phyloP scores from a whole-genome alignment of 2,329 filamentous ascomycete genomes.

The Fusarium multiceps region DNA sequence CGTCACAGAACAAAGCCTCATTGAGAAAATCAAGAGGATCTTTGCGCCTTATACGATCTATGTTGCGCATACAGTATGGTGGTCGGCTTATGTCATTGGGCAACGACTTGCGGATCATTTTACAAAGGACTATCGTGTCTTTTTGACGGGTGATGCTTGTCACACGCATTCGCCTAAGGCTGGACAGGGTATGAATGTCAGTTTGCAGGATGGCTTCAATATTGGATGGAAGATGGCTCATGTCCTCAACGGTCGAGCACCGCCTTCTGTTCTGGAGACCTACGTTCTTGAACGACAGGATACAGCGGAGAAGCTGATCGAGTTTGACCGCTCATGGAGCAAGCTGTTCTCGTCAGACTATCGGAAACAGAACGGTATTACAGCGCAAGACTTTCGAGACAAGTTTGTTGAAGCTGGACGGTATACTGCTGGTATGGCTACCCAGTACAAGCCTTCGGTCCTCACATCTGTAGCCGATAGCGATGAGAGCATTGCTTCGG shows the following conservation, averaged over 20 bases:
- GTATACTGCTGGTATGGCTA: conserved; percentile 38
- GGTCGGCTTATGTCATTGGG: conserved; percentile 67
- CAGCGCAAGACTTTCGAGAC: conserved; percentile 25
- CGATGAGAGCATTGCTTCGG: background rate
- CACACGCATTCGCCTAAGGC: conserved; percentile 67
- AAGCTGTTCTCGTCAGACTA: conserved; percentile 38
- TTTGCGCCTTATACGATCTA: conserved; percentile 63
- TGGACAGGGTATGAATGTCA: conserved; percentile 78
- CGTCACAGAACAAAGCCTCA: conserved; percentile 42
- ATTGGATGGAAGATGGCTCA: conserved; percentile 67
- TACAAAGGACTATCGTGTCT: conserved; percentile 68
- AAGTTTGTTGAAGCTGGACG: conserved; percentile 35
- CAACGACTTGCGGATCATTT: conserved; percentile 58
- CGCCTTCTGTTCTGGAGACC: conserved; percentile 51
- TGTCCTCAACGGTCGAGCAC: conserved; percentile 50
- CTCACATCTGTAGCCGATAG: background rate
- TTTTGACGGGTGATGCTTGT: conserved; percentile 74
- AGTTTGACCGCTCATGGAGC: conserved; percentile 55
- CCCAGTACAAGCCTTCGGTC: conserved; percentile 17
- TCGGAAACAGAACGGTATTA: conserved; percentile 8
- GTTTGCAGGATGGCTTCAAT: conserved; percentile 70
- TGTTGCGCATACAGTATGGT: conserved; percentile 49
- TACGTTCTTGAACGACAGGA: conserved; percentile 64
- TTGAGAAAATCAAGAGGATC: conserved; percentile 60
- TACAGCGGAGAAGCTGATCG: conserved; percentile 57